Percentiles rank a stretch among this genome's conserved stretches.
Evolutionary conservation across 1,284 basidiomycete genomes (phyloP).

Genomic region (Microbotryum saponariae): DNA sequence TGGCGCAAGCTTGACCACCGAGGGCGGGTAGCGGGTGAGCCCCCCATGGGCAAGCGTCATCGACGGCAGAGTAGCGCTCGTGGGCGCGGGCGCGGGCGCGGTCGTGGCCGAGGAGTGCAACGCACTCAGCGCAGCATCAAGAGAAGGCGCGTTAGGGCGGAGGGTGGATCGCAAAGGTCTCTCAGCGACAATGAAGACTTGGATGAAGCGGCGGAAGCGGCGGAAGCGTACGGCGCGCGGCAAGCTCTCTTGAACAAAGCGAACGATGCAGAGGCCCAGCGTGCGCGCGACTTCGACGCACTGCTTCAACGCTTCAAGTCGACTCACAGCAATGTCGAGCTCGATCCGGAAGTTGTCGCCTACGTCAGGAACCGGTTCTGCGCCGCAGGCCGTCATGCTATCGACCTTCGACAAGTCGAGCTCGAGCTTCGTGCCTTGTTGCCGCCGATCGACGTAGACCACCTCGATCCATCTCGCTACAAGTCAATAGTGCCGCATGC

Average conservation of each 20-base stretch:
- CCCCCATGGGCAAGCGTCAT: not conserved
- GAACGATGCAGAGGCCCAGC: slow-evolving; percentile 27
- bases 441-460: not conserved
- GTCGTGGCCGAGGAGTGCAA: too few relatives aligned
- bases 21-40: not conserved
- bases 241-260: slow-evolving; percentile 42
- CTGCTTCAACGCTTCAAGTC: slow-evolving; percentile 53
- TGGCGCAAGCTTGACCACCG: slow-evolving; percentile 45
- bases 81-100: too few relatives aligned
- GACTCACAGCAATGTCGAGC: slow-evolving; percentile 29
- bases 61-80: too few relatives aligned
- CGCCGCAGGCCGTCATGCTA: slow-evolving; percentile 5
- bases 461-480: not conserved
- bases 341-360: slow-evolving; percentile 10
- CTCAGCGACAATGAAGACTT: not conserved
- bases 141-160: not conserved
- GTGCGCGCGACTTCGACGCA: slow-evolving; percentile 57
- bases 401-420: slow-evolving; percentile 21
- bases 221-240: not conserved
- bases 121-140: too few relatives aligned
- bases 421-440: slow-evolving; percentile 22
- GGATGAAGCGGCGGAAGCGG: not conserved
- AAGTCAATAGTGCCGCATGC: slow-evolving; percentile 10
- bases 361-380: slow-evolving; percentile 21
- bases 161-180: not conserved